phyloP scores from a whole-genome alignment of 495 filamentous ascomycete genomes.

The Annulohypoxylon maeteangense region DNA sequence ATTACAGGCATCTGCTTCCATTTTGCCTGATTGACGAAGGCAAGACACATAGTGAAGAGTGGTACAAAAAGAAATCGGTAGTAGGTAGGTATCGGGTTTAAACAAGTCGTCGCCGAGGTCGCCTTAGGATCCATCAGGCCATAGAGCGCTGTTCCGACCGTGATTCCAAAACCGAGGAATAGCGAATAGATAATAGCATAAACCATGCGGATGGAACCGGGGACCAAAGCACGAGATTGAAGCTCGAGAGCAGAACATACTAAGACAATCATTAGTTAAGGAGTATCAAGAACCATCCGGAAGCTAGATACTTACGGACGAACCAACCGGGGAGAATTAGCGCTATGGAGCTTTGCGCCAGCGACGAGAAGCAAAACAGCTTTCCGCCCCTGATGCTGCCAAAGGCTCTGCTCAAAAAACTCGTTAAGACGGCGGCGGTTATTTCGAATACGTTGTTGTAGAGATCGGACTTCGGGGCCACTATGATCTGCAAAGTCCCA shows the following conservation, averaged over 20 bases:
- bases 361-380: slow-evolving; percentile 90
- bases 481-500: slow-evolving; percentile 81
- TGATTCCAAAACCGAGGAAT: slow-evolving; percentile 97
- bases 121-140: slow-evolving; percentile 82
- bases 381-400: slow-evolving; percentile 78
- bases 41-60: slow-evolving; percentile 82
- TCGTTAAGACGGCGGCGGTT: slow-evolving; percentile 83
- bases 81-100: slow-evolving; percentile 67
- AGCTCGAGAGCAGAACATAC: slow-evolving; percentile 81
- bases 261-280: slow-evolving; percentile 44
- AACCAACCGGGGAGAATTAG: slow-evolving; percentile 92
- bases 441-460: slow-evolving; percentile 94
- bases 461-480: slow-evolving; percentile 82
- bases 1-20: slow-evolving; percentile 90
- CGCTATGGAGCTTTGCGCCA: slow-evolving; percentile 91
- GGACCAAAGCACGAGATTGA: slow-evolving; percentile 85
- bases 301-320: slow-evolving; percentile 58
- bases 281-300: neutral
- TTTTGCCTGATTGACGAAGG: slow-evolving; percentile 88
- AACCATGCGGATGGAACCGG: slow-evolving; percentile 93
- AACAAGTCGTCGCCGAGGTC: slow-evolving; percentile 76
- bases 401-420: slow-evolving; percentile 88
- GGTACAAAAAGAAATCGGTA: slow-evolving; percentile 81
- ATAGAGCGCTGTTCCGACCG: slow-evolving; percentile 90
- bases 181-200: slow-evolving; percentile 96